phyloP scores from a whole-genome alignment of 768 basidiomycete species.

The Russula ochroleuca region DNA sequence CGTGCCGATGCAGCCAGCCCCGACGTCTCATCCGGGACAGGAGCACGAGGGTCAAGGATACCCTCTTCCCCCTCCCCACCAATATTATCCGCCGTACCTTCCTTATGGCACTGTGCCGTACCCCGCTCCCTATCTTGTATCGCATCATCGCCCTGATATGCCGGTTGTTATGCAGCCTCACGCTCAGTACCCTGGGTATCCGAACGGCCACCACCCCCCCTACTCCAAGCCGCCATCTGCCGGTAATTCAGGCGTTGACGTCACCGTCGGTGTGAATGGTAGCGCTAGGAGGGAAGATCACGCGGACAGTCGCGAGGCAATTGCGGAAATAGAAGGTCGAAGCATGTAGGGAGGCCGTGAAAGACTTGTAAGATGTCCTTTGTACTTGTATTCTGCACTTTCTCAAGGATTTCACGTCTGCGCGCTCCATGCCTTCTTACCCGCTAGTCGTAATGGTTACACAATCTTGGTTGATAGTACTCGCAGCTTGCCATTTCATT shows the following conservation, averaged over 20 bases:
- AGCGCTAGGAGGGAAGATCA: conserved; percentile 26
- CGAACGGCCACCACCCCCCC: conserved; percentile 40
- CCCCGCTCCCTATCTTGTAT: conserved; percentile 45
- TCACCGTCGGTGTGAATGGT: conserved; percentile 18
- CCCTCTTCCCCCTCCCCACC: conserved; percentile 37
- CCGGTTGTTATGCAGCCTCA: conserved; percentile 26
- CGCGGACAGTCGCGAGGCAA: conserved; percentile 22
- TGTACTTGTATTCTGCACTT: conserved; percentile 19
- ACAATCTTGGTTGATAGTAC: background rate
- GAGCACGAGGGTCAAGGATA: conserved; percentile 33
- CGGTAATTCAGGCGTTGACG: conserved; percentile 33
- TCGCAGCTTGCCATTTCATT: background rate
- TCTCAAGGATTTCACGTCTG: conserved; percentile 14
- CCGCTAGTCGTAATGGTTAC: conserved; percentile 7
- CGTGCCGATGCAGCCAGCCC: conserved; percentile 39
- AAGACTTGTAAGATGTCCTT: conserved; percentile 26
- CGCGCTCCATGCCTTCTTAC: background rate
- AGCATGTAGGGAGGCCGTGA: conserved; percentile 21
- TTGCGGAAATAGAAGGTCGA: conserved; percentile 25
- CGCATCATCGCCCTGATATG: conserved; percentile 35
- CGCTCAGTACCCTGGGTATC: conserved; percentile 27
- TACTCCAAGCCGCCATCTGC: conserved; percentile 41
- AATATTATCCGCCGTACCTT: conserved; percentile 48
- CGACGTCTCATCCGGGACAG: conserved; percentile 38
- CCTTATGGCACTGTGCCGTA: conserved; percentile 47